Percentiles rank a stretch among this genome's conserved stretches.
Evolutionary conservation across 495 filamentous ascomycete species (phyloP).

Genomic region (Talaromyces nanjingensis): DNA sequence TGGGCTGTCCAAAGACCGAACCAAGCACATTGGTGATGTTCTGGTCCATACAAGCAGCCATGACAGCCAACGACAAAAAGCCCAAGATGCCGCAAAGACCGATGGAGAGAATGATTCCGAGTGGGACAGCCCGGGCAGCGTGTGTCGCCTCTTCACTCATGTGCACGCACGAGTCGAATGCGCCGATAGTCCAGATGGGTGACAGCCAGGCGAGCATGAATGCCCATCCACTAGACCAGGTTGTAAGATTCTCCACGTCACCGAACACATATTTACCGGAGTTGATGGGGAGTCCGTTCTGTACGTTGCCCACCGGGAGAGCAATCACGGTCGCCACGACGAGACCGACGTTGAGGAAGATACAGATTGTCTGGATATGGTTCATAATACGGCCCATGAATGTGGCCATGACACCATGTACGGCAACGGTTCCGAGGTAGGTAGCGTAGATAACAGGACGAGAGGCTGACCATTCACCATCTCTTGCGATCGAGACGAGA

Average conservation of each 20-base stretch:
- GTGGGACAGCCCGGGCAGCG: slow-evolving; percentile 53
- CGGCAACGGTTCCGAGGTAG: slow-evolving; percentile 50
- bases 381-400: slow-evolving; percentile 54
- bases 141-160: slow-evolving; percentile 61
- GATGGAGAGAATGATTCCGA: slow-evolving; percentile 47
- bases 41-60: slow-evolving; percentile 33
- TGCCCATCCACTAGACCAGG: slow-evolving; percentile 55
- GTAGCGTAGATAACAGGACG: slow-evolving; percentile 56
- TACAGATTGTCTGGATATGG: slow-evolving; percentile 57
- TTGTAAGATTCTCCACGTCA: slow-evolving; percentile 45
- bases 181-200: slow-evolving; percentile 63
- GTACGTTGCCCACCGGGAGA: slow-evolving; percentile 48
- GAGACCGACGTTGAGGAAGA: slow-evolving; percentile 55
- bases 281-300: slow-evolving; percentile 27
- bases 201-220: slow-evolving; percentile 61
- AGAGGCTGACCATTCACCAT: slow-evolving; percentile 56
- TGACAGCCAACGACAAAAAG: slow-evolving; percentile 46
- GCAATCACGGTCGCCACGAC: slow-evolving; percentile 60
- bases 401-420: slow-evolving; percentile 53
- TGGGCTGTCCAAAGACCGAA: slow-evolving; percentile 35
- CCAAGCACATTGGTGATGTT: slow-evolving; percentile 27
- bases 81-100: slow-evolving; percentile 41
- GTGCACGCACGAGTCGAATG: slow-evolving; percentile 48
- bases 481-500: slow-evolving; percentile 53
- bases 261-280: slow-evolving; percentile 33